phyloP scores from a whole-genome alignment of 31 red algal genomes.

The Endocladia muricata region DNA sequence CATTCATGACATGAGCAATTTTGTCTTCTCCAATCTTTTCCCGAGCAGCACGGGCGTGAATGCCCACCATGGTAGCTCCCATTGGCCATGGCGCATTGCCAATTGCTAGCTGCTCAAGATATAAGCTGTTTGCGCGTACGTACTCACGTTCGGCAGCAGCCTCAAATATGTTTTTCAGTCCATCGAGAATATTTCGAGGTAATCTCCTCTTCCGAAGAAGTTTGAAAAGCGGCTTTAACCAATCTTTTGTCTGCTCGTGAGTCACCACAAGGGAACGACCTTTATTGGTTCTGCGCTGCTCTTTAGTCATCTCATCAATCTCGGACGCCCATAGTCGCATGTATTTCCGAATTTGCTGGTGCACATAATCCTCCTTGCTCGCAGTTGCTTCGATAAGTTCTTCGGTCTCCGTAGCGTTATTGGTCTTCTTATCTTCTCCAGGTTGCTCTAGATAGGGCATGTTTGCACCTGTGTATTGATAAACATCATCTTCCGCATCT shows the following conservation, averaged over 20 bases:
- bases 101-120: constrained; percentile 80
- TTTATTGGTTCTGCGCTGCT: constrained; percentile 48
- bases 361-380: constrained; percentile 49
- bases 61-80: constrained; percentile 88
- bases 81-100: constrained; percentile 95
- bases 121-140: constrained; percentile 72
- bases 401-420: neutral
- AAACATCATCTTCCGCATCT: constrained; percentile 28
- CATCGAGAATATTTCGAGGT: constrained; percentile 40
- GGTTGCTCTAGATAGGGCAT: constrained; percentile 1
- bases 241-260: constrained; percentile 65
- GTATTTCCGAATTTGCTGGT: constrained; percentile 28
- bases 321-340: constrained; percentile 46
- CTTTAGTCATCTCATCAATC: constrained; percentile 34
- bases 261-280: constrained; percentile 31
- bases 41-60: constrained; percentile 83
- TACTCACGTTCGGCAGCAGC: constrained; percentile 65
- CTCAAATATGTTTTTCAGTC: constrained; percentile 62
- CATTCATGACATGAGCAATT: constrained; percentile 96
- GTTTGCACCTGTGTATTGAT: constrained; percentile 25
- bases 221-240: constrained; percentile 66
- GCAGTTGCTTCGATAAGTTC: neutral
- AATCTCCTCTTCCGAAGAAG: constrained; percentile 58
- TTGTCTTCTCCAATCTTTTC: constrained; percentile 98
- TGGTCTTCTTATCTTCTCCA: neutral